A percentile compares a stretch with the other conserved stretches of the same genome.
Conservation (phyloP, 768 basidiomycete genomes). For the Terana coerulea region DNA sequence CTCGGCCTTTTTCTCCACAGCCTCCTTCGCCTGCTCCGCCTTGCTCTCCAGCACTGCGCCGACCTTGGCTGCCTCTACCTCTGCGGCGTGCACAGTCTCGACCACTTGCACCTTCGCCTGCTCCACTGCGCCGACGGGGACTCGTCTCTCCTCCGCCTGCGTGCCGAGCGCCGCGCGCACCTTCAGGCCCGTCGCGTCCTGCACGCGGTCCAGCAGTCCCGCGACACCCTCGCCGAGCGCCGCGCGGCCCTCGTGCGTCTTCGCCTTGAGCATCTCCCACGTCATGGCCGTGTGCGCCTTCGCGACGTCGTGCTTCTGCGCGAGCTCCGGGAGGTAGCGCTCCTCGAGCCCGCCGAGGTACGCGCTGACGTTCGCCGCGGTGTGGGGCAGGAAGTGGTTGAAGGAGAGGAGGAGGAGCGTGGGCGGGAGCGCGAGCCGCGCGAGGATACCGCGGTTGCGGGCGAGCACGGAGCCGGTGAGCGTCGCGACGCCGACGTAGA, state of each 20-base stretch:
- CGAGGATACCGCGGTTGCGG: conserved; percentile 66
- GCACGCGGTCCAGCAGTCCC: conserved; percentile 51
- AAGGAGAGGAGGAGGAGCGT: conserved; percentile 64
- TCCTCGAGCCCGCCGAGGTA: conserved; percentile 73
- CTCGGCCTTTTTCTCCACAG: conserved; percentile 7
- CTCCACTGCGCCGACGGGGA: neutral
- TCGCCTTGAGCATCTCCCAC: conserved; percentile 53
- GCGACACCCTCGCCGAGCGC: conserved; percentile 40
- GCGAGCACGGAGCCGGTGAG: conserved; percentile 86
- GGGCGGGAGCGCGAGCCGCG: conserved; percentile 75
- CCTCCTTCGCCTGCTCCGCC: conserved; percentile 2
- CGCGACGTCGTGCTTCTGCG: conserved; percentile 63
- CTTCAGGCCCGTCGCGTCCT: conserved; percentile 72
- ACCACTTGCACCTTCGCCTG: neutral
- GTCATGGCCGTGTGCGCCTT: conserved; percentile 58
- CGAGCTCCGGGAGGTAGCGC: conserved; percentile 60
- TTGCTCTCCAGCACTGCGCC: neutral
- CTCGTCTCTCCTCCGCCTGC: neutral
- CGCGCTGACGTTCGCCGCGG: conserved; percentile 60
- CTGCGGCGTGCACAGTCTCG: neutral
- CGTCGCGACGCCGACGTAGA: conserved; percentile 87
- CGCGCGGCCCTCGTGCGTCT: conserved; percentile 42
- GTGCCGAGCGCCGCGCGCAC: conserved; percentile 55
- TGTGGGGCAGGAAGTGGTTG: conserved; percentile 84
- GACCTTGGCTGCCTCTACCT: neutral